phyloP scores from a whole-genome alignment of 2,329 filamentous ascomycete species.

The Myriosclerotinia curreyana region DNA sequence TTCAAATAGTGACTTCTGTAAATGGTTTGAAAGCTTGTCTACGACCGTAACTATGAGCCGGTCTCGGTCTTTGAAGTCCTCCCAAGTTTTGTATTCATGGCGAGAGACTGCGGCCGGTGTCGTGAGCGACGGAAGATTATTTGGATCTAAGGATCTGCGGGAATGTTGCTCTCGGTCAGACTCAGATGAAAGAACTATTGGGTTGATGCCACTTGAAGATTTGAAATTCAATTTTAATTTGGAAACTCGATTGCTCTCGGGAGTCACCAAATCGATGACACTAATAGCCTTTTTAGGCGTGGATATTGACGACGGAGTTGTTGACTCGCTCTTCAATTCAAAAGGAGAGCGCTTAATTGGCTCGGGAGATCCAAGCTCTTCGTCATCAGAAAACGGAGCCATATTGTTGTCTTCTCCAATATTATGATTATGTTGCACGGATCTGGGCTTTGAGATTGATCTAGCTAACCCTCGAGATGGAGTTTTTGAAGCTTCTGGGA shows the following conservation, averaged over 20 bases:
- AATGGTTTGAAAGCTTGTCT: background rate
- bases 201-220: constrained; percentile 6
- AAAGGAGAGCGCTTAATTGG: background rate
- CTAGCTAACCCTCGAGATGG: background rate
- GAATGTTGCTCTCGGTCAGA: constrained; percentile 25
- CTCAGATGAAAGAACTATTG: constrained; percentile 24
- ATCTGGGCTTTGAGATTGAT: background rate
- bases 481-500: constrained; percentile 7
- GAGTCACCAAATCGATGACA: constrained; percentile 7
- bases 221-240: background rate
- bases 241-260: constrained; percentile 1
- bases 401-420: background rate
- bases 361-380: background rate
- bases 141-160: constrained; percentile 13
- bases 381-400: background rate
- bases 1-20: constrained; percentile 19
- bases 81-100: constrained; percentile 29
- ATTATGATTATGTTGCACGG: background rate
- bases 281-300: background rate
- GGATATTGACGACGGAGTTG: background rate
- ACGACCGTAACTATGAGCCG: constrained; percentile 45
- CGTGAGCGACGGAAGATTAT: constrained; percentile 29
- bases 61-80: constrained; percentile 34
- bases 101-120: constrained; percentile 31
- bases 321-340: background rate